Percentiles rank a stretch among this genome's conserved stretches.
These are phyloP conservation scores for Erysimum cheiranthoides DNA, from an alignment of 345 rosid species.

Conservation along the genomic window DNA sequence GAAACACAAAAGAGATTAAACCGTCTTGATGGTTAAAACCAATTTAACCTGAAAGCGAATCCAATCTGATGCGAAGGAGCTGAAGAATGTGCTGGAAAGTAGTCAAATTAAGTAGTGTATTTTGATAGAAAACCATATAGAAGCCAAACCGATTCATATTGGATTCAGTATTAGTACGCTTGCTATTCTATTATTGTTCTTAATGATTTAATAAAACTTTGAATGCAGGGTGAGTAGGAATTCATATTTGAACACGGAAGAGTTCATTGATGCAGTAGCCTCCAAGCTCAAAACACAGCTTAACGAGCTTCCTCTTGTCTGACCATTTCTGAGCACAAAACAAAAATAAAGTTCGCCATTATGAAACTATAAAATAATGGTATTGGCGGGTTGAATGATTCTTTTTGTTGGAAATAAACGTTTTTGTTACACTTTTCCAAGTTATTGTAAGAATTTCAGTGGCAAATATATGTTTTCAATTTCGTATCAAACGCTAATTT, in stretches of 20 bases:
- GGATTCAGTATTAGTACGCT: neutral
- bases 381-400: neutral
- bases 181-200: neutral
- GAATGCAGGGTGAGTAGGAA: slow-evolving; percentile 75
- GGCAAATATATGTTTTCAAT: neutral
- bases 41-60: neutral
- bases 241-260: slow-evolving; percentile 75
- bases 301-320: slow-evolving; percentile 50
- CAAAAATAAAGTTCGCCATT: slow-evolving; percentile 20
- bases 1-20: slow-evolving; percentile 3
- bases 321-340: slow-evolving; percentile 26
- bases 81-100: neutral
- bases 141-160: neutral
- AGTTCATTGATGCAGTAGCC: slow-evolving; percentile 86
- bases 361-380: neutral
- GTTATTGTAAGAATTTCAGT: neutral
- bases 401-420: neutral
- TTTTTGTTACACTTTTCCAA: neutral
- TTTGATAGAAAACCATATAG: neutral
- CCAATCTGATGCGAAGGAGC: neutral
- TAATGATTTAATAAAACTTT: slow-evolving; percentile 4
- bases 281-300: slow-evolving; percentile 62
- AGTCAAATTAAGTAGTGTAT: slow-evolving; percentile 6
- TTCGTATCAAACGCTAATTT: neutral
- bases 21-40: neutral